Conservation (phyloP, 768 basidiomycete genomes). For the Artomyces pyxidatus region DNA sequence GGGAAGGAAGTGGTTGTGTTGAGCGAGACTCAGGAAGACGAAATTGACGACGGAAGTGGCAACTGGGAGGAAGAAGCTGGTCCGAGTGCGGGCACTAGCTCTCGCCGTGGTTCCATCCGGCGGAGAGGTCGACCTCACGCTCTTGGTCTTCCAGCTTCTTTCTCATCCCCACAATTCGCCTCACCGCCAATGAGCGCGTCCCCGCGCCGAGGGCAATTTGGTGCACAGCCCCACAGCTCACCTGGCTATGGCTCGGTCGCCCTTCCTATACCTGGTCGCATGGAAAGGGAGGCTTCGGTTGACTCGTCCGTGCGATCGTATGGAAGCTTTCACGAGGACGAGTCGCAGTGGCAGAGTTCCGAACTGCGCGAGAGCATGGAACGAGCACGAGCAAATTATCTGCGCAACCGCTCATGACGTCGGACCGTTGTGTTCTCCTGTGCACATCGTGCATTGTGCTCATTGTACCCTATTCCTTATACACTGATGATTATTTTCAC, state of each 20-base stretch:
- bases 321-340: conserved; percentile 35
- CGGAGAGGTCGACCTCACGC: conserved; percentile 14
- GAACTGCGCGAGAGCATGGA: conserved; percentile 69
- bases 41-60: conserved; percentile 67
- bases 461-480: not conserved
- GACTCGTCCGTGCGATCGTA: conserved; percentile 4
- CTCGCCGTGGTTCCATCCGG: conserved; percentile 19
- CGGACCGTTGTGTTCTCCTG: not conserved
- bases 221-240: conserved; percentile 13
- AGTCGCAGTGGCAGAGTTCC: conserved; percentile 47
- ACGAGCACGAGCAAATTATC: conserved; percentile 42
- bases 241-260: conserved; percentile 10
- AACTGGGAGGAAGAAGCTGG: conserved; percentile 66
- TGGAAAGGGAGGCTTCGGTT: conserved; percentile 17
- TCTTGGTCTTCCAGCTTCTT: conserved; percentile 17
- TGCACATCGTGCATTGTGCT: not conserved
- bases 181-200: conserved; percentile 19
- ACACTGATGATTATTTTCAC: not conserved
- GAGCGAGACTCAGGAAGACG: conserved; percentile 67
- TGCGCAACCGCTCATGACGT: conserved; percentile 10
- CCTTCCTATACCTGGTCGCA: conserved; percentile 23
- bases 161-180: conserved; percentile 20
- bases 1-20: conserved; percentile 72
- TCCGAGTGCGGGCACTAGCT: conserved; percentile 10
- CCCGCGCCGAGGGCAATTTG: conserved; percentile 8